Percentiles rank a stretch among this genome's conserved stretches.
phyloP scores from a whole-genome alignment of 495 filamentous ascomycete species.

The Bombardia bombarda region DNA sequence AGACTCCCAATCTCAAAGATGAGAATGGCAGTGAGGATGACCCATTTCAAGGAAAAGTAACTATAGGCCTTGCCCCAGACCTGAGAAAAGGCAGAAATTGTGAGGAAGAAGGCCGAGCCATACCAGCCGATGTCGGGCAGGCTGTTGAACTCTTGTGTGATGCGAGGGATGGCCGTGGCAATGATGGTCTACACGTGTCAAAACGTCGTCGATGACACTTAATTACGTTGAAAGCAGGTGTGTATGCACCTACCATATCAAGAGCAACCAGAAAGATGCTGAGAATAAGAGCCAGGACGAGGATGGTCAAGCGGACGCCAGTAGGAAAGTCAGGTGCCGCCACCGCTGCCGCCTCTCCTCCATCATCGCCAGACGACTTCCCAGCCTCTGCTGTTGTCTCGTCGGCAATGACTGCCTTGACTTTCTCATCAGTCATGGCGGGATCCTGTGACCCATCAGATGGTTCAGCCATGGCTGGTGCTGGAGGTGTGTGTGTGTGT shows the following conservation, averaged over 20 bases:
- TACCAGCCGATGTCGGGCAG: slow-evolving; percentile 47
- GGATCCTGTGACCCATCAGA: too few species aligned
- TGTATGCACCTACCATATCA: slow-evolving; percentile 7
- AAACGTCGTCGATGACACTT: neutral
- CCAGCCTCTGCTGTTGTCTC: too few species aligned
- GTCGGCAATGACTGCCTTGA: too few species aligned
- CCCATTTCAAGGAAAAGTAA: neutral
- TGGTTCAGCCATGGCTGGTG: too few species aligned
- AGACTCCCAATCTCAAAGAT: slow-evolving; percentile 1
- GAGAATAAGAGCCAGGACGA: too few species aligned
- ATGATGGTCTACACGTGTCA: slow-evolving; percentile 36
- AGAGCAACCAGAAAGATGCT: slow-evolving; percentile 54
- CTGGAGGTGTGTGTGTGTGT: too few species aligned
- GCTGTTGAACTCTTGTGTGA: slow-evolving; percentile 35
- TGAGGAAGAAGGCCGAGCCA: slow-evolving; percentile 10
- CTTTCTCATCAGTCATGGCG: too few species aligned
- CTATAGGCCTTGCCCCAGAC: neutral
- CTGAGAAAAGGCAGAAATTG: neutral
- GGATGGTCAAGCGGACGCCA: too few species aligned
- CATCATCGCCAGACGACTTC: too few species aligned
- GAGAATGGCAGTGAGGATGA: neutral
- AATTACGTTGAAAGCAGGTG: too few species aligned
- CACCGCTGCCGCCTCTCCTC: too few species aligned
- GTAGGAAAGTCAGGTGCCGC: too few species aligned
- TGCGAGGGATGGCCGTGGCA: slow-evolving; percentile 32